phyloP scores from a whole-genome alignment of 2,329 filamentous ascomycete genomes.

The Tolypocladium tundrense region DNA sequence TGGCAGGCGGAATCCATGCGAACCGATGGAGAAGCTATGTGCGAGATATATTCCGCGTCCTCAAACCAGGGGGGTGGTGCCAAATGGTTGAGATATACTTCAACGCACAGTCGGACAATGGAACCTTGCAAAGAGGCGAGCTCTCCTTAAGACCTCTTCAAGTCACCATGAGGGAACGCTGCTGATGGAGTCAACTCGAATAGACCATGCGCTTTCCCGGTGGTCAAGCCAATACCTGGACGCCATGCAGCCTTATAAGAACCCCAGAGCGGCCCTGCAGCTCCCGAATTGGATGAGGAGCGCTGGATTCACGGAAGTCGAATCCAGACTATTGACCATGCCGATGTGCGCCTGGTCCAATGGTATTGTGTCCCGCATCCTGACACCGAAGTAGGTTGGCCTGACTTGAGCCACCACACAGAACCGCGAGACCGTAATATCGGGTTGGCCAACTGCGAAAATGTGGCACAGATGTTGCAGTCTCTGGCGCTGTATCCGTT shows the following conservation, averaged over 20 bases:
- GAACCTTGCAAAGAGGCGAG: conserved; percentile 56
- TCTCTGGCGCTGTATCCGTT: conserved; percentile 49
- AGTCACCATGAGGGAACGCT: background rate
- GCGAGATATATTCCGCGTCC: conserved; percentile 60
- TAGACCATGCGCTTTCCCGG: conserved; percentile 52
- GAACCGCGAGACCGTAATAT: conserved; percentile 42
- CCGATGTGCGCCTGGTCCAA: conserved; percentile 61
- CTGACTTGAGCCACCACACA: conserved; percentile 14
- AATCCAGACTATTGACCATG: conserved; percentile 53
- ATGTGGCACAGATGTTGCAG: conserved; percentile 42
- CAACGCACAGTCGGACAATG: conserved; percentile 78
- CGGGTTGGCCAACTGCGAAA: conserved; percentile 41
- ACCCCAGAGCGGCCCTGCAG: conserved; percentile 53
- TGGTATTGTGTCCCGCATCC: conserved; percentile 30
- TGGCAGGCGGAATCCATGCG: conserved; percentile 61
- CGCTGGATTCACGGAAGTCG: conserved; percentile 59
- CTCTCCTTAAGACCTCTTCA: background rate
- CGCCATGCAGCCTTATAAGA: conserved; percentile 52
- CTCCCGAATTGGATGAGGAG: conserved; percentile 47
- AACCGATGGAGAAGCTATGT: conserved; percentile 68
- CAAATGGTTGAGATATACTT: conserved; percentile 85
- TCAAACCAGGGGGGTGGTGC: conserved; percentile 71
- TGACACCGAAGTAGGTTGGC: background rate
- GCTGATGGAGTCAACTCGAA: conserved; percentile 4
- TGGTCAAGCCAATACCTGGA: conserved; percentile 59